Conservation (phyloP, 495 filamentous ascomycete species). For the Cryomyces minteri region DNA sequence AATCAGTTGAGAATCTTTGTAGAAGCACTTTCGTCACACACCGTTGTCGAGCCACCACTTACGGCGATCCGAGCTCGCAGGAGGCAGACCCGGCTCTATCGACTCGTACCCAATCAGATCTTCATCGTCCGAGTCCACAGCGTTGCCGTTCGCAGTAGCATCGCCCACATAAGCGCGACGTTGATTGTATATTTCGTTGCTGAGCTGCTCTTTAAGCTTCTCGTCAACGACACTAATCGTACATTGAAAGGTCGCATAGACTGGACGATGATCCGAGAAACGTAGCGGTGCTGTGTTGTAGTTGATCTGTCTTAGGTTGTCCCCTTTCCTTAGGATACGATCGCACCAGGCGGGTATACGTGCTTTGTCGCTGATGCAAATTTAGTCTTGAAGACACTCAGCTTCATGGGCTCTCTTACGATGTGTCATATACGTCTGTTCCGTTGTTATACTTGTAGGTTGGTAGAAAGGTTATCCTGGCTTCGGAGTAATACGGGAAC, state of each 20-base stretch:
- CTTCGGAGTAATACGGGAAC: slow-evolving; percentile 84
- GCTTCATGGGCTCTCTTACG: slow-evolving; percentile 32
- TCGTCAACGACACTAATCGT: slow-evolving; percentile 65
- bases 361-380: slow-evolving; percentile 52
- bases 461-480: slow-evolving; percentile 64
- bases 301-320: slow-evolving; percentile 58
- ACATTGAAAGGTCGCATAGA: slow-evolving; percentile 77
- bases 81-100: slow-evolving; percentile 63
- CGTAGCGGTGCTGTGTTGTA: slow-evolving; percentile 63
- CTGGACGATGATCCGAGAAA: slow-evolving; percentile 88
- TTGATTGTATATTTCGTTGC: slow-evolving; percentile 49
- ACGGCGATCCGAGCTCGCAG: slow-evolving; percentile 71
- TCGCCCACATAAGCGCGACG: slow-evolving; percentile 38
- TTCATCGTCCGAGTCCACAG: slow-evolving; percentile 47
- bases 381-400: neutral
- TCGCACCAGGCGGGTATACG: slow-evolving; percentile 97
- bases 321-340: slow-evolving; percentile 71
- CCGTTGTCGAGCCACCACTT: slow-evolving; percentile 94
- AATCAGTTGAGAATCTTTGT: neutral
- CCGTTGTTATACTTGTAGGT: slow-evolving; percentile 94
- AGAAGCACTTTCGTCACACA: slow-evolving; percentile 12
- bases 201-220: slow-evolving; percentile 45
- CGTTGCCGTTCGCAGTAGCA: slow-evolving; percentile 21
- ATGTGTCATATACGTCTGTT: slow-evolving; percentile 77
- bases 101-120: slow-evolving; percentile 55